A percentile compares a stretch with the other conserved stretches of the same genome.
Conservation (phyloP, 805 yeast species). For the Cyberlindnera saturnus region DNA sequence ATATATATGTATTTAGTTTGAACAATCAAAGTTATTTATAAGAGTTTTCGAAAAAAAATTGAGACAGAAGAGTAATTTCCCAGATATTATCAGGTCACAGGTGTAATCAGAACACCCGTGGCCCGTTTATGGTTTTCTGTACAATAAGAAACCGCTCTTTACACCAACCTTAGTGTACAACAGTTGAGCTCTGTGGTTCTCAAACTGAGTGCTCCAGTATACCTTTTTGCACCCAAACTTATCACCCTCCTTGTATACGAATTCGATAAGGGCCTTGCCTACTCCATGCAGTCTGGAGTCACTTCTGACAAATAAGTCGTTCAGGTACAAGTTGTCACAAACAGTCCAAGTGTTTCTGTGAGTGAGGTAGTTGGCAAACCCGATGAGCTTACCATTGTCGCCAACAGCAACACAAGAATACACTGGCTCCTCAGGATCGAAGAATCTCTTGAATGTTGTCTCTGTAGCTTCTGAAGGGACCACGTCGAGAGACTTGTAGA, state of each 20-base stretch:
- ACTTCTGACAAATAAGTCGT: constrained; percentile 1
- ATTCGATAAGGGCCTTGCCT: constrained; percentile 1
- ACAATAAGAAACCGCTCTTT: constrained; percentile 1
- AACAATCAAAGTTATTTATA: no score
- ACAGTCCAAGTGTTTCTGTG: constrained; percentile 2
- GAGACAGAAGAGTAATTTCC: no score
- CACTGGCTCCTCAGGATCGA: constrained; percentile 1
- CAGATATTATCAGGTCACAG: no score
- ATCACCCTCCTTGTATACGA: constrained; percentile 1
- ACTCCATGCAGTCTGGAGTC: constrained; percentile 2
- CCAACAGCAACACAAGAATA: constrained; percentile 1
- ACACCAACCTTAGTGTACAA: constrained; percentile 2
- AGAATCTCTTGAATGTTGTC: constrained; percentile 1
- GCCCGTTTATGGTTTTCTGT: not conserved
- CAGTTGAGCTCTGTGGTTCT: constrained; percentile 2
- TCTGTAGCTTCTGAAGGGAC: constrained; percentile 1
- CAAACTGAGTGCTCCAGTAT: constrained; percentile 2
- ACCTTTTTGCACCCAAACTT: not conserved
- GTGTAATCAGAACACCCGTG: no score
- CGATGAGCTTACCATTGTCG: constrained; percentile 1
- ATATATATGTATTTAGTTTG: no score
- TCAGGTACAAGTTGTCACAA: constrained; percentile 1
- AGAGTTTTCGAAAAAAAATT: no score
- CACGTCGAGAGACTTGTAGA: constrained; percentile 1
- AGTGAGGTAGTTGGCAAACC: constrained; percentile 1